These are phyloP conservation scores for Pyracantha coccinea DNA, from an alignment of 331 rosid genomes.

Conservation along the genomic window DNA sequence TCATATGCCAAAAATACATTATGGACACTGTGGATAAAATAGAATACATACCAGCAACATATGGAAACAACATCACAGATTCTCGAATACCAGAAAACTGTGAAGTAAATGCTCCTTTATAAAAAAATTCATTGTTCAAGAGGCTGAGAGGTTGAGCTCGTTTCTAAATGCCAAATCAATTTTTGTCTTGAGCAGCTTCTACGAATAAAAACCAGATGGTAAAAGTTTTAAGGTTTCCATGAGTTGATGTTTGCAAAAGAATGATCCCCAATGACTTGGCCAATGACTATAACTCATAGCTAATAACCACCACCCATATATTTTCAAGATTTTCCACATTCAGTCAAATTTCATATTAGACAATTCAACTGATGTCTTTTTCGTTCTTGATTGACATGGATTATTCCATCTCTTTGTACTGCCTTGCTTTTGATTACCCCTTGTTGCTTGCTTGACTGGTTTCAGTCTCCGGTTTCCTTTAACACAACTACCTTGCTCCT, in stretches of 20 bases:
- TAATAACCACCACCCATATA: neutral
- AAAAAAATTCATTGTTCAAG: neutral
- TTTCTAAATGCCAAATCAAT: neutral
- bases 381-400: conserved; percentile 11
- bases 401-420: conserved; percentile 19
- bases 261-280: neutral
- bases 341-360: conserved; percentile 1
- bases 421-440: conserved; percentile 18
- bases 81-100: neutral
- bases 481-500: conserved; percentile 26
- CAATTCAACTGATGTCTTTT: neutral
- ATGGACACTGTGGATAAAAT: neutral
- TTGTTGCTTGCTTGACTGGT: conserved; percentile 19
- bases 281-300: neutral
- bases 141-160: neutral
- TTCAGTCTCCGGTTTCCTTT: conserved; percentile 18
- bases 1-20: neutral
- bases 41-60: neutral
- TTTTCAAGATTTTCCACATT: neutral
- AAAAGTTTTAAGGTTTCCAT: neutral
- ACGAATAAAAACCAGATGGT: neutral
- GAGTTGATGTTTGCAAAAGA: neutral
- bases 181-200: neutral
- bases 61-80: neutral
- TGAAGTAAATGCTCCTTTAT: neutral